A percentile compares a stretch with the other conserved stretches of the same genome.
Evolutionary conservation across 495 filamentous ascomycete species (phyloP).

Genomic region (Penicillium manginii): DNA sequence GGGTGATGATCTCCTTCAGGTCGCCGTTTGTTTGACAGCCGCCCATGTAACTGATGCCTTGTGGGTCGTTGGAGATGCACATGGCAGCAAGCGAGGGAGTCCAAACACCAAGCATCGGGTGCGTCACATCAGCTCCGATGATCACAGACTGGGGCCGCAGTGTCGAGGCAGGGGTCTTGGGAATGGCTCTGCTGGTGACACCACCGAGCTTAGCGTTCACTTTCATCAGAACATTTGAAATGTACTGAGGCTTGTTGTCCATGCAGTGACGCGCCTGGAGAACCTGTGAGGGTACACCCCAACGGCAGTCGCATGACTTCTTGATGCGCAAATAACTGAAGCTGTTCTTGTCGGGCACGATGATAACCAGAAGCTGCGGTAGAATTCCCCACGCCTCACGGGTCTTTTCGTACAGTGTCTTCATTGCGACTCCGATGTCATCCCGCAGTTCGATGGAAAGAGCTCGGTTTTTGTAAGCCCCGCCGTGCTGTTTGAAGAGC

Average conservation of each 20-base stretch:
- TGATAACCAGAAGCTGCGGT: slow-evolving; percentile 71
- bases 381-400: slow-evolving; percentile 47
- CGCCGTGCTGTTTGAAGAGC: slow-evolving; percentile 73
- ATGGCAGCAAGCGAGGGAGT: slow-evolving; percentile 84
- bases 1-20: slow-evolving; percentile 73
- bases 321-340: slow-evolving; percentile 78
- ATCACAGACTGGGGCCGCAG: slow-evolving; percentile 66
- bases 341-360: slow-evolving; percentile 68
- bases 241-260: slow-evolving; percentile 71
- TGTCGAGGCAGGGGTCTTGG: slow-evolving; percentile 30
- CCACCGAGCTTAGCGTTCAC: slow-evolving; percentile 96
- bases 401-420: slow-evolving; percentile 52
- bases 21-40: slow-evolving; percentile 77
- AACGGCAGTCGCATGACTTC: slow-evolving; percentile 79
- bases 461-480: slow-evolving; percentile 50
- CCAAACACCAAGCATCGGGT: slow-evolving; percentile 66
- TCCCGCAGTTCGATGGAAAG: slow-evolving; percentile 35
- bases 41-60: slow-evolving; percentile 72
- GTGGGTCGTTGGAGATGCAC: slow-evolving; percentile 75
- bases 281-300: slow-evolving; percentile 73
- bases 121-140: slow-evolving; percentile 89
- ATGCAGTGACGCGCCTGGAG: slow-evolving; percentile 64
- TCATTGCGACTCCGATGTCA: slow-evolving; percentile 57
- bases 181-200: slow-evolving; percentile 56
- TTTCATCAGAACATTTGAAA: slow-evolving; percentile 90